A percentile compares a stretch with the other conserved stretches of the same genome.
phyloP scores from a whole-genome alignment of 805 yeast genomes.

The Candida gorgasii region DNA sequence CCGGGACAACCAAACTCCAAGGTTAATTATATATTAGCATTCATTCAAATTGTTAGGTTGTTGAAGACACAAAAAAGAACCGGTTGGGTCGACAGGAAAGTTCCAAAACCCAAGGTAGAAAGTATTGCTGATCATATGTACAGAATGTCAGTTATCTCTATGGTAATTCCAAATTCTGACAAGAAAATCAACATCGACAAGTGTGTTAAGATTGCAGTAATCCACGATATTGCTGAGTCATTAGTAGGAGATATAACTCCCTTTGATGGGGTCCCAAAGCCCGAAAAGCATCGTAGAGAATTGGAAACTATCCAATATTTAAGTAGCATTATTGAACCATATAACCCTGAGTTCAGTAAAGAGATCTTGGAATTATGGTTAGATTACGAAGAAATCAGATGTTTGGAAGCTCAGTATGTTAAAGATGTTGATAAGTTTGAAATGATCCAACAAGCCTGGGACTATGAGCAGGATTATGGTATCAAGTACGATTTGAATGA shows the following conservation, averaged over 20 bases:
- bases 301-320: conserved; percentile 68
- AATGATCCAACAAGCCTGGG: conserved; percentile 77
- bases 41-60: conserved; percentile 65
- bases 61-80: conserved; percentile 83
- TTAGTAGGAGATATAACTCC: conserved; percentile 94
- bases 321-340: conserved; percentile 58
- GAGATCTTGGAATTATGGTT: conserved; percentile 76
- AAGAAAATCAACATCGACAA: conserved; percentile 57
- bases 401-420: conserved; percentile 82
- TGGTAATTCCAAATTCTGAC: conserved; percentile 55
- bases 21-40: conserved; percentile 54
- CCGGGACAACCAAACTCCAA: conserved; percentile 23
- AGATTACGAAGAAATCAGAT: conserved; percentile 84
- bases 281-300: conserved; percentile 85
- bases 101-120: conserved; percentile 55
- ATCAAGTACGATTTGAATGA: conserved; percentile 62
- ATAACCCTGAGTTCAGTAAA: conserved; percentile 59
- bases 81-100: conserved; percentile 82
- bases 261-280: conserved; percentile 65
- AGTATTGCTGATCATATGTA: conserved; percentile 95
- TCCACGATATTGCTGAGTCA: conserved; percentile 94
- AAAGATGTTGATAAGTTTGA: conserved; percentile 94
- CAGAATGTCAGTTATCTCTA: conserved; percentile 81
- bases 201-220: conserved; percentile 82
- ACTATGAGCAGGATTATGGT: conserved; percentile 71